These are phyloP conservation scores for Boletus eberwhitei DNA, from an alignment of 768 basidiomycete species.

Conservation along the genomic window DNA sequence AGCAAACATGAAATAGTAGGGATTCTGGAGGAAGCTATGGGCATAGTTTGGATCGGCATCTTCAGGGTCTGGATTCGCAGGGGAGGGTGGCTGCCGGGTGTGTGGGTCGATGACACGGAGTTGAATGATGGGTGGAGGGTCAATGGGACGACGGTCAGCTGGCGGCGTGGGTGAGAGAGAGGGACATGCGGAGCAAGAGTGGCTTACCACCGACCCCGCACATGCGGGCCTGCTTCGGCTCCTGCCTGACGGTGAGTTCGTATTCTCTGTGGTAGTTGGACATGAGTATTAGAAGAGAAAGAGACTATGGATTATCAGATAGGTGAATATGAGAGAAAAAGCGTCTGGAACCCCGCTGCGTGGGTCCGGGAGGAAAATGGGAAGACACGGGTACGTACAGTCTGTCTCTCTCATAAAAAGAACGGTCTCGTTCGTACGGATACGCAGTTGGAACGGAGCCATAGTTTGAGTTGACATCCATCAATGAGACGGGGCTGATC, in stretches of 20 bases:
- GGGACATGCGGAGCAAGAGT: constrained; percentile 17
- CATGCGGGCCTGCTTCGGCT: constrained; percentile 91
- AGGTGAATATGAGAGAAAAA: constrained; percentile 2
- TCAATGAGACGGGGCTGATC: constrained; percentile 16
- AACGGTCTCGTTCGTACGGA: constrained; percentile 29
- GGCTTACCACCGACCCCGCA: constrained; percentile 84
- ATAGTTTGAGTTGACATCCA: constrained; percentile 27
- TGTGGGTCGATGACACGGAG: constrained; percentile 78
- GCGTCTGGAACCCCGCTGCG: constrained; percentile 1
- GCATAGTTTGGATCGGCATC: constrained; percentile 41
- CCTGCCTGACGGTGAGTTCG: constrained; percentile 81
- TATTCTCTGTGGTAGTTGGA: constrained; percentile 60
- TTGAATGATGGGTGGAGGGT: constrained; percentile 96
- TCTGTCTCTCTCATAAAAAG: constrained; percentile 34
- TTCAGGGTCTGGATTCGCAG: constrained; percentile 30
- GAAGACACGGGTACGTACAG: constrained; percentile 26
- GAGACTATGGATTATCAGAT: constrained; percentile 12
- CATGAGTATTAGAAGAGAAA: constrained; percentile 7
- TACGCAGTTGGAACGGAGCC: constrained; percentile 25
- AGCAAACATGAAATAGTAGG: constrained; percentile 96
- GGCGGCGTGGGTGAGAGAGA: constrained; percentile 10
- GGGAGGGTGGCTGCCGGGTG: constrained; percentile 30
- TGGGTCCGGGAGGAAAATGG: constrained; percentile 3
- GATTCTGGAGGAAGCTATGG: constrained; percentile 77
- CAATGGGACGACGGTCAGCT: constrained; percentile 95